These are phyloP conservation scores for Cucurbita maxima DNA, from an alignment of 306 rosid genomes.

Conservation along the genomic window DNA sequence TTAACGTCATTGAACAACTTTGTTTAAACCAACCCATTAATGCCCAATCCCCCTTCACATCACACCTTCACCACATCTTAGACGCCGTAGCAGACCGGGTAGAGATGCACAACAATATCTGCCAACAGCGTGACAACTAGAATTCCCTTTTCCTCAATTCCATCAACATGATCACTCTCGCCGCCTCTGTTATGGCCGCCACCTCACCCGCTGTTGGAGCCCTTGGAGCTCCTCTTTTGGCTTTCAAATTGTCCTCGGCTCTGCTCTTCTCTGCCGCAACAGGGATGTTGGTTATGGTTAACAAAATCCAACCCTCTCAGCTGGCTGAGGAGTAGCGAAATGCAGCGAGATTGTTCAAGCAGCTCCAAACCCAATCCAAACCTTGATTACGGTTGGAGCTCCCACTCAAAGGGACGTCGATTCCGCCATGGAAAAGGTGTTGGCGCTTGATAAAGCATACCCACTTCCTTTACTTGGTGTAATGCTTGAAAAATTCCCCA, in stretches of 20 bases:
- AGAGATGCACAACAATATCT: constrained; percentile 59
- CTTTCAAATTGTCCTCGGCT: constrained; percentile 40
- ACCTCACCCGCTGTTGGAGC: constrained; percentile 21
- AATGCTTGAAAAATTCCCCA: constrained; percentile 68
- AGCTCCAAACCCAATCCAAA: constrained; percentile 30
- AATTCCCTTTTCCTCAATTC: constrained; percentile 47
- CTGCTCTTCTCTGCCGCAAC: constrained; percentile 50
- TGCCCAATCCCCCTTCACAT: not conserved
- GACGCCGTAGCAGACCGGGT: constrained; percentile 45
- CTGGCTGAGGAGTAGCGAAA: constrained; percentile 72
- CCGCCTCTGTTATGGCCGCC: constrained; percentile 50
- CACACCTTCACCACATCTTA: constrained; percentile 34
- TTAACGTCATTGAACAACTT: constrained; percentile 21
- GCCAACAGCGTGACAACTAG: constrained; percentile 59
- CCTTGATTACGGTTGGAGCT: constrained; percentile 12
- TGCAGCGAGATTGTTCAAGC: constrained; percentile 46
- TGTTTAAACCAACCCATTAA: not conserved
- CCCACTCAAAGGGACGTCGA: constrained; percentile 31
- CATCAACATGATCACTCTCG: constrained; percentile 61
- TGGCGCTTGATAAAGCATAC: constrained; percentile 60
- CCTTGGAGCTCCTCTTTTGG: constrained; percentile 18
- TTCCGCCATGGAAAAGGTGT: constrained; percentile 28
- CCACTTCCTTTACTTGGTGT: constrained; percentile 69
- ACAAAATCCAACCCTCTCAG: constrained; percentile 75
- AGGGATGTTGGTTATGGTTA: constrained; percentile 38